A percentile compares a stretch with the other conserved stretches of the same genome.
These are phyloP conservation scores for Brettanomyces sp. DNA, from an alignment of 805 yeast genomes.

Conservation along the genomic window DNA sequence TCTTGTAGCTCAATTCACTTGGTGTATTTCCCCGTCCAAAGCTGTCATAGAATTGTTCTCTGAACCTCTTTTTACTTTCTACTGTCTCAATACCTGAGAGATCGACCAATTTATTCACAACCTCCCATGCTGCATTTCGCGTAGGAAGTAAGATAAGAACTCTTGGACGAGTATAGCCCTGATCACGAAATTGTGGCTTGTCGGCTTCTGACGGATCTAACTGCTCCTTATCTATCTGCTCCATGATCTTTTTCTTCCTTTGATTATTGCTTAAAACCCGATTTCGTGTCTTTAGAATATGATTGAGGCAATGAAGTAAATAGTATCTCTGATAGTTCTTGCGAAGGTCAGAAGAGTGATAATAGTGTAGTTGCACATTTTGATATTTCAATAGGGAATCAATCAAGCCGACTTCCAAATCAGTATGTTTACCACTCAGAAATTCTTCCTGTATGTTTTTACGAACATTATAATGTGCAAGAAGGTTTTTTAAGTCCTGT, in stretches of 20 bases:
- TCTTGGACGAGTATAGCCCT: slow-evolving; percentile 92
- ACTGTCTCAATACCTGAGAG: slow-evolving; percentile 64
- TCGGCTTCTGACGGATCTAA: slow-evolving; percentile 15
- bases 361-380: slow-evolving; percentile 53
- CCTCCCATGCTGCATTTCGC: slow-evolving; percentile 62
- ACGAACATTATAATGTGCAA: slow-evolving; percentile 32
- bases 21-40: slow-evolving; percentile 17
- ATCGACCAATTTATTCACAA: slow-evolving; percentile 52
- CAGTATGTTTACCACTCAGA: slow-evolving; percentile 22
- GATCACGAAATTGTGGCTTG: slow-evolving; percentile 71
- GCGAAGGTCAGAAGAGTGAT: slow-evolving; percentile 31
- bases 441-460: slow-evolving; percentile 32
- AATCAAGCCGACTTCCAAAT: slow-evolving; percentile 42
- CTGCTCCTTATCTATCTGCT: slow-evolving; percentile 27
- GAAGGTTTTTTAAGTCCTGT: slow-evolving; percentile 2
- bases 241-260: slow-evolving; percentile 34
- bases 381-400: slow-evolving; percentile 64
- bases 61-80: slow-evolving; percentile 74
- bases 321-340: slow-evolving; percentile 49
- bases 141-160: slow-evolving; percentile 79
- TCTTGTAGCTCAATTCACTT: slow-evolving; percentile 20
- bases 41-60: slow-evolving; percentile 53
- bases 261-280: slow-evolving; percentile 69
- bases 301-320: slow-evolving; percentile 68
- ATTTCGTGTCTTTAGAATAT: slow-evolving; percentile 79